A percentile compares a stretch with the other conserved stretches of the same genome.
These are phyloP conservation scores for Filobasidium floriforme DNA, from an alignment of 768 basidiomycete species.

Conservation along the genomic window DNA sequence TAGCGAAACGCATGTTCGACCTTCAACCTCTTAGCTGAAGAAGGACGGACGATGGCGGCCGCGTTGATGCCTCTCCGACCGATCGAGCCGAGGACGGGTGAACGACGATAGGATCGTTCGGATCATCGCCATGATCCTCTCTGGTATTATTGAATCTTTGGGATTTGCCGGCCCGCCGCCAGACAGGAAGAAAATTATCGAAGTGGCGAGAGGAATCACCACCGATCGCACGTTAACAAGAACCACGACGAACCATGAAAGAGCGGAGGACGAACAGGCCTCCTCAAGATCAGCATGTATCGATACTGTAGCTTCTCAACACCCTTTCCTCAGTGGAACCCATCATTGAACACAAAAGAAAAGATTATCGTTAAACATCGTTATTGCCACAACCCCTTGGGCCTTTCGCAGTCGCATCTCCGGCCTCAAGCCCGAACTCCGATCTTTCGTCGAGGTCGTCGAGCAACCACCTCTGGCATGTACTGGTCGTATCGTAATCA, in stretches of 20 bases:
- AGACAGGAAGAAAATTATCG: no score
- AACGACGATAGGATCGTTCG: conserved; percentile 6
- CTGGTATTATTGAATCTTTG: no score
- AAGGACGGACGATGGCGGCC: conserved; percentile 84
- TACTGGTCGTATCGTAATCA: neutral
- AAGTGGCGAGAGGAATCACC: no score
- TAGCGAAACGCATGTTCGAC: conserved; percentile 88
- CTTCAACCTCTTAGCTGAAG: conserved; percentile 86
- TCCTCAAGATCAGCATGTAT: no score
- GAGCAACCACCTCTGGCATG: neutral
- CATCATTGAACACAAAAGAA: neutral
- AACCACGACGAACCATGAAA: no score
- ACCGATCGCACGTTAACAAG: no score
- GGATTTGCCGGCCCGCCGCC: no score
- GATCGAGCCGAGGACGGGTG: conserved; percentile 28
- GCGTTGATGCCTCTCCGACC: conserved; percentile 64
- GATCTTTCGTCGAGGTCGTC: neutral
- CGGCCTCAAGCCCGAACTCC: neutral
- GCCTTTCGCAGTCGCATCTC: no score
- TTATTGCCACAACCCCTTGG: no score
- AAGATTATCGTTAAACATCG: neutral
- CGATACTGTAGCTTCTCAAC: neutral
- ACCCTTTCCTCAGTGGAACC: no score
- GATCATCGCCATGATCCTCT: no score
- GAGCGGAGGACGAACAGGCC: no score